Evolutionary conservation across 1,139 yeast genomes (phyloP).

Genomic region (Arxiozyma slooffiae): DNA sequence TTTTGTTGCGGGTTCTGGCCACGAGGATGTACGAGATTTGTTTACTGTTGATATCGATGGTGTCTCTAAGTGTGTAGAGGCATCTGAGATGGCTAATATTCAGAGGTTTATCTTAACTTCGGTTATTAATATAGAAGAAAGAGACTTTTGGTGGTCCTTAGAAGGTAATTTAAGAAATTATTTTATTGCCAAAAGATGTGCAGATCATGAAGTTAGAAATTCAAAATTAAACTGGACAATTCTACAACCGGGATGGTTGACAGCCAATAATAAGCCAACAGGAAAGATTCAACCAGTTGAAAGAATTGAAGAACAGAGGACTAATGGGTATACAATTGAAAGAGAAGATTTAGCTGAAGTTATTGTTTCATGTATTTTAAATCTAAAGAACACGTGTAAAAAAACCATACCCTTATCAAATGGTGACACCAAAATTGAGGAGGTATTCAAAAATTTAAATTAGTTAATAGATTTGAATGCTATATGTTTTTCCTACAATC

Average conservation of each 20-base stretch:
- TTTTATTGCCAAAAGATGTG: constrained; percentile 42
- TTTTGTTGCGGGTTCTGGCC: constrained; percentile 51
- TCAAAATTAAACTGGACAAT: constrained; percentile 41
- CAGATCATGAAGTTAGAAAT: constrained; percentile 37
- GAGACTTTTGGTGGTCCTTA: constrained; percentile 34
- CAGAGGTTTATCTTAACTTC: constrained; percentile 40
- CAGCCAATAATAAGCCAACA: constrained; percentile 33
- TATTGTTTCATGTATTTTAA: constrained; percentile 13
- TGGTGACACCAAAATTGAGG: constrained; percentile 23
- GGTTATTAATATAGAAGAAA: constrained; percentile 42
- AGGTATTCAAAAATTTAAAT: constrained; percentile 11
- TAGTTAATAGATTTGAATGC: neutral
- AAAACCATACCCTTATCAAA: constrained; percentile 25
- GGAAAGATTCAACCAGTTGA: constrained; percentile 29
- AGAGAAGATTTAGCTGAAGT: constrained; percentile 21
- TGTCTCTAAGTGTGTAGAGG: constrained; percentile 49
- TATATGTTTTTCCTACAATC: neutral
- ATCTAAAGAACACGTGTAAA: constrained; percentile 14
- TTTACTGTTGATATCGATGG: constrained; percentile 51
- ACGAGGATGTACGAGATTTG: constrained; percentile 40
- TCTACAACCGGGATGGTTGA: constrained; percentile 38
- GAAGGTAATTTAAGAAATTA: constrained; percentile 27
- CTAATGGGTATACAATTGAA: constrained; percentile 5
- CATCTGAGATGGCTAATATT: constrained; percentile 34
- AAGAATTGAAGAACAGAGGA: constrained; percentile 5